phyloP scores from a whole-genome alignment of 129 eudicot species.

The Flaveria linearis region DNA sequence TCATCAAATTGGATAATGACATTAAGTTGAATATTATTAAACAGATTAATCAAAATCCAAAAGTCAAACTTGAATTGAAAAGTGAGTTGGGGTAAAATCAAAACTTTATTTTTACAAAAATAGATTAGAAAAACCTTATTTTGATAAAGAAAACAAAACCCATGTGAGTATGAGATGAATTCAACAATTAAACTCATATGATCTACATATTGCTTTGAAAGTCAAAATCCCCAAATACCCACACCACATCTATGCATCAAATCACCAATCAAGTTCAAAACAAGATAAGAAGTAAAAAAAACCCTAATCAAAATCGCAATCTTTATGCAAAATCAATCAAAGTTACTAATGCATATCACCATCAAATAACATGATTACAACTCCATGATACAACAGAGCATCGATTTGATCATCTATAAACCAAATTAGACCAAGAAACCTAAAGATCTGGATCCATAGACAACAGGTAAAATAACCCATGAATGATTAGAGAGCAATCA shows the following conservation, averaged over 20 bases:
- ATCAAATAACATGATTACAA: constrained; percentile 21
- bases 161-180: background rate
- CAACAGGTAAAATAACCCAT: constrained; percentile 17
- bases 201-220: constrained; percentile 23
- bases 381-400: background rate
- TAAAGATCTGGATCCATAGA: constrained; percentile 33
- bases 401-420: constrained; percentile 8
- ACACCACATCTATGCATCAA: constrained; percentile 25
- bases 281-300: background rate
- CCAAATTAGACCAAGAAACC: constrained; percentile 5
- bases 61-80: constrained; percentile 15
- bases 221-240: constrained; percentile 24
- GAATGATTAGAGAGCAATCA: constrained; percentile 21
- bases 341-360: constrained; percentile 6
- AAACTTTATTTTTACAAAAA: background rate
- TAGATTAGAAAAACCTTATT: background rate
- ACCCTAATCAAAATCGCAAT: constrained; percentile 23
- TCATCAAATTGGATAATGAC: constrained; percentile 26
- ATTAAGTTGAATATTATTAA: constrained; percentile 11
- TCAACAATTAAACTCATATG: background rate
- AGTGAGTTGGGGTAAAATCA: background rate
- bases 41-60: constrained; percentile 9
- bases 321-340: background rate
- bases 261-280: background rate
- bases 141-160: background rate